Conservation (phyloP, 139 green algal species). For the Coelastrella sp. region DNA sequence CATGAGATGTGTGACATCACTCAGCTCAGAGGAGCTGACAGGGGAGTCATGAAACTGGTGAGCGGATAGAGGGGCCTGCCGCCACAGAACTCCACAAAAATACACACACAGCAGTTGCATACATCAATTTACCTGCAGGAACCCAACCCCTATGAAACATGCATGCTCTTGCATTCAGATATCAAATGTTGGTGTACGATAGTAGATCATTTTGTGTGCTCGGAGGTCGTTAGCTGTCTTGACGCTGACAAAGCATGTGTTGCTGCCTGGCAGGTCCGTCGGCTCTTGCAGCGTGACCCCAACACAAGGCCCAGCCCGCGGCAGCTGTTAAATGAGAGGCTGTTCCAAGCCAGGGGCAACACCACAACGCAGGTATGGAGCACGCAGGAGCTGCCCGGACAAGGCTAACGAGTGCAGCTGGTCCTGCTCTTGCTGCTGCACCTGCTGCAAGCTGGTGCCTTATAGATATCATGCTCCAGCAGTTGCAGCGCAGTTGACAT, state of each 20-base stretch:
- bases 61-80: neutral
- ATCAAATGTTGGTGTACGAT: too few species aligned
- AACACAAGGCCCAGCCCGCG: neutral
- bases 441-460: neutral
- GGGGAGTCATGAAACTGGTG: conserved; percentile 14
- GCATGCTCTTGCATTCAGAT: too few species aligned
- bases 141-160: neutral
- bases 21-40: neutral
- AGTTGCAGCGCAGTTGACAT: too few species aligned
- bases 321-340: neutral
- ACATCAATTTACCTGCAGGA: neutral
- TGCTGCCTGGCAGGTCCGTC: neutral
- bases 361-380: conserved; percentile 14
- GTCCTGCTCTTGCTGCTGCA: neutral
- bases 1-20: neutral
- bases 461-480: too few species aligned
- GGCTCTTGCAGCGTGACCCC: conserved; percentile 15
- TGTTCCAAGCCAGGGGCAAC: neutral
- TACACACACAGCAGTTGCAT: neutral
- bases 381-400: neutral
- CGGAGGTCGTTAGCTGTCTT: too few species aligned
- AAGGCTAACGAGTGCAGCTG: neutral
- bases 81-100: neutral
- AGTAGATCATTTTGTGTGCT: too few species aligned
- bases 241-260: too few species aligned